Evolutionary conservation across 176 grass and related monocot species (phyloP).

Genomic region (Cenchrus americanus): DNA sequence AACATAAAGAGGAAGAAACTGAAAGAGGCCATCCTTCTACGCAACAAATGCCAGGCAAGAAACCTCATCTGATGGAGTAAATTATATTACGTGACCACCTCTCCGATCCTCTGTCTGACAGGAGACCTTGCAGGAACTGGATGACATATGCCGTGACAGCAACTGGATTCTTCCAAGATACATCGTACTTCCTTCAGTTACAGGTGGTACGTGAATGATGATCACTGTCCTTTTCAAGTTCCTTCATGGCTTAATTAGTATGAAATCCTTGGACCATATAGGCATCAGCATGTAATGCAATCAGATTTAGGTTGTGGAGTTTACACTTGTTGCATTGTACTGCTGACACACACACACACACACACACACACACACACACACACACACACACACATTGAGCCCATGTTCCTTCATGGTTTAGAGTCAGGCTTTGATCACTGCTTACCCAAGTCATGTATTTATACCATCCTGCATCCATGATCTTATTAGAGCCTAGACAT

Average conservation of each 20-base stretch:
- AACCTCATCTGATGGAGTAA: constrained; percentile 2
- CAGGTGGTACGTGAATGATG: constrained; percentile 37
- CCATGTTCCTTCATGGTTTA: neutral
- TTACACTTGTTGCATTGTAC: neutral
- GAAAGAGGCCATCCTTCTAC: constrained; percentile 42
- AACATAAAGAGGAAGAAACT: constrained; percentile 54
- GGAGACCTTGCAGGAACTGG: constrained; percentile 50
- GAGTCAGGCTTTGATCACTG: neutral
- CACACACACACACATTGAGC: too few relatives aligned
- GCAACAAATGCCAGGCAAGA: constrained; percentile 52
- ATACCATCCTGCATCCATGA: neutral
- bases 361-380: too few relatives aligned
- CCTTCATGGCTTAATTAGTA: neutral
- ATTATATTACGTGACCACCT: neutral
- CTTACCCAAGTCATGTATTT: neutral
- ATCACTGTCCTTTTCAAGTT: constrained; percentile 15
- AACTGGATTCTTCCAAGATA: constrained; percentile 65
- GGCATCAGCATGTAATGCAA: neutral
- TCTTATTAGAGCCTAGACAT: neutral
- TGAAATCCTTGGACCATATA: constrained; percentile 22
- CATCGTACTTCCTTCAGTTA: constrained; percentile 42
- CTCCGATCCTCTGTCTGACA: constrained; percentile 2
- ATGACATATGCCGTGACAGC: constrained; percentile 43
- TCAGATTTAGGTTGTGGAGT: neutral
- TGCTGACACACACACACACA: neutral